These are phyloP conservation scores for Botryosphaeria dothidea DNA, from an alignment of 2,329 filamentous ascomycete species.

Conservation along the genomic window DNA sequence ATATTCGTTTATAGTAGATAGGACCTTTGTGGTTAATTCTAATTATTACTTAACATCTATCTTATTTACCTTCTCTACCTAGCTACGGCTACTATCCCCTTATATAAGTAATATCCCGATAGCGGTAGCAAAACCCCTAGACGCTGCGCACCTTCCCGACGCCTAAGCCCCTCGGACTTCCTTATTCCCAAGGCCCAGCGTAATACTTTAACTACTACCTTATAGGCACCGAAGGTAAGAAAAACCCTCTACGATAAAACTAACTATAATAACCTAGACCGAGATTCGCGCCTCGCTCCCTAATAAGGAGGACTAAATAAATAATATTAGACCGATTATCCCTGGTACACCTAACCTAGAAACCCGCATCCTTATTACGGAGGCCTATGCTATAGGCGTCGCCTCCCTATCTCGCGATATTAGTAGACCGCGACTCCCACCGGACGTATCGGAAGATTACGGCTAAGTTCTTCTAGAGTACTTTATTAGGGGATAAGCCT, in stretches of 20 bases:
- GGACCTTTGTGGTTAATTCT: neutral
- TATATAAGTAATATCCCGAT: too few relatives aligned
- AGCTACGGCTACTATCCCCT: neutral
- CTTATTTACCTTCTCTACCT: neutral
- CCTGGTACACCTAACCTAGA: too few relatives aligned
- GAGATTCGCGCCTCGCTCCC: neutral
- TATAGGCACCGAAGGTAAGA: neutral
- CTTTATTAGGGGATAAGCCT: too few relatives aligned
- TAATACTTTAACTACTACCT: neutral
- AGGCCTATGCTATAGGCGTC: neutral
- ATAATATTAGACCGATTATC: neutral
- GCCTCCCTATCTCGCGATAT: neutral
- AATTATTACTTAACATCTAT: neutral
- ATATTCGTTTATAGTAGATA: neutral
- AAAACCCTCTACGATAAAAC: too few relatives aligned
- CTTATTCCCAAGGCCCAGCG: neutral
- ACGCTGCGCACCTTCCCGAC: too few relatives aligned
- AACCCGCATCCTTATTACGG: too few relatives aligned
- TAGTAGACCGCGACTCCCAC: neutral
- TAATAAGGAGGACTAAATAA: neutral
- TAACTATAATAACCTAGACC: neutral
- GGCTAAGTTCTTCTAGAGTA: too few relatives aligned
- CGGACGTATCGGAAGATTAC: accelerated
- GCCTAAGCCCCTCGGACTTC: too few relatives aligned
- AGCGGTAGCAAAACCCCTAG: too few relatives aligned